These are phyloP conservation scores for Pythium scleroteichum DNA, from an alignment of 352 stramenopile species.

Conservation along the genomic window DNA sequence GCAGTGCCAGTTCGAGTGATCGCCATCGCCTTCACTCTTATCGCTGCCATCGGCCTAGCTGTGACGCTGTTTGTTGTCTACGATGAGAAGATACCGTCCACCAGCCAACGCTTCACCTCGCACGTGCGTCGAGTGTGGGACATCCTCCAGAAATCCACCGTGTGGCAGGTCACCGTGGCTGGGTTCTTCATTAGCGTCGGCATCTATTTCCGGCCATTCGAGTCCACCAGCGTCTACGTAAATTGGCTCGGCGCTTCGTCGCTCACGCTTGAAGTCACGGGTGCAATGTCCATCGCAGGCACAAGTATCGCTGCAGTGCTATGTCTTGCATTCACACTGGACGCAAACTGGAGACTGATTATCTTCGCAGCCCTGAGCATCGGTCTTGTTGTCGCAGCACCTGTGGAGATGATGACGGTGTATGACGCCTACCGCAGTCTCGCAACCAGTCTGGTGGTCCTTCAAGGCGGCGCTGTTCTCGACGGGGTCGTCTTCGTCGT, in stretches of 20 bases:
- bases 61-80: neutral
- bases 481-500: slow-evolving; percentile 3
- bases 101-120: neutral
- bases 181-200: slow-evolving; percentile 3
- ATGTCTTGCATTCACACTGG: slow-evolving; percentile 5
- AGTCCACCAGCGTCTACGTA: neutral
- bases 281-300: neutral
- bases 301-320: slow-evolving; percentile 1
- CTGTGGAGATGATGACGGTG: slow-evolving; percentile 17
- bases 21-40: neutral
- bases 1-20: slow-evolving; percentile 7
- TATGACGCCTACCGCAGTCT: slow-evolving; percentile 19
- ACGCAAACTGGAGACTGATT: slow-evolving; percentile 21
- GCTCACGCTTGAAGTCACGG: neutral
- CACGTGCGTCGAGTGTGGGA: slow-evolving; percentile 17
- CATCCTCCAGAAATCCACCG: slow-evolving; percentile 15
- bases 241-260: neutral
- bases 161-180: slow-evolving; percentile 15
- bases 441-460: neutral
- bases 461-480: neutral
- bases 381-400: neutral
- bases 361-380: neutral
- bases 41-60: slow-evolving; percentile 1
- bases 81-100: neutral
- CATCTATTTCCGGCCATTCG: neutral